Evolutionary conservation across 169 alveolate species (phyloP).

Genomic region (Babesia microti): DNA sequence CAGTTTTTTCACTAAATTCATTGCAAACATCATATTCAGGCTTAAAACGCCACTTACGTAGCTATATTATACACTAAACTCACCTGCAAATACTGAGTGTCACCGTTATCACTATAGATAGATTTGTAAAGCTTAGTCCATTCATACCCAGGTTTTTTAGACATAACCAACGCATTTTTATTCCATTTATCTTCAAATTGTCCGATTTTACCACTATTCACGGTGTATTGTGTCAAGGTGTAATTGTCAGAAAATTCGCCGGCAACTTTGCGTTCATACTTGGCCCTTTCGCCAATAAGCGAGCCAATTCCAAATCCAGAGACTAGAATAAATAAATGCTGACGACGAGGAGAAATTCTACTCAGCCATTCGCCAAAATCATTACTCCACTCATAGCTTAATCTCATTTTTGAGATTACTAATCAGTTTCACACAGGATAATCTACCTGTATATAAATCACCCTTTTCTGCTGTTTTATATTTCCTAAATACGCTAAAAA

Average conservation of each 20-base stretch:
- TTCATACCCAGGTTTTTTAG: constrained; percentile 51
- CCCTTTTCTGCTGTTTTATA: constrained; percentile 15
- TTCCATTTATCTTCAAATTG: constrained; percentile 50
- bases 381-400: constrained; percentile 1
- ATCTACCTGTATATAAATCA: constrained; percentile 9
- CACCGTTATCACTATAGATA: constrained; percentile 32
- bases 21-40: constrained; percentile 12
- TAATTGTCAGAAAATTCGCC: constrained; percentile 60
- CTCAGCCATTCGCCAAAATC: constrained; percentile 37
- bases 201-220: constrained; percentile 16
- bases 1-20: constrained; percentile 3
- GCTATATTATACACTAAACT: constrained; percentile 22
- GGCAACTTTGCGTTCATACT: constrained; percentile 24
- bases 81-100: constrained; percentile 50
- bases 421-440: constrained; percentile 14
- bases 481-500: constrained; percentile 22
- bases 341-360: constrained; percentile 53
- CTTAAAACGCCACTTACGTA: constrained; percentile 32
- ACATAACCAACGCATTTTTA: constrained; percentile 33
- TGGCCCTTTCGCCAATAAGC: constrained; percentile 35
- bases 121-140: constrained; percentile 56
- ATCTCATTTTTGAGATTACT: neutral
- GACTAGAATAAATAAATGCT: constrained; percentile 49
- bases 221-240: constrained; percentile 47
- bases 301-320: constrained; percentile 53